These are phyloP conservation scores for Kernera saxatilis DNA, from an alignment of 345 rosid genomes.

Conservation along the genomic window DNA sequence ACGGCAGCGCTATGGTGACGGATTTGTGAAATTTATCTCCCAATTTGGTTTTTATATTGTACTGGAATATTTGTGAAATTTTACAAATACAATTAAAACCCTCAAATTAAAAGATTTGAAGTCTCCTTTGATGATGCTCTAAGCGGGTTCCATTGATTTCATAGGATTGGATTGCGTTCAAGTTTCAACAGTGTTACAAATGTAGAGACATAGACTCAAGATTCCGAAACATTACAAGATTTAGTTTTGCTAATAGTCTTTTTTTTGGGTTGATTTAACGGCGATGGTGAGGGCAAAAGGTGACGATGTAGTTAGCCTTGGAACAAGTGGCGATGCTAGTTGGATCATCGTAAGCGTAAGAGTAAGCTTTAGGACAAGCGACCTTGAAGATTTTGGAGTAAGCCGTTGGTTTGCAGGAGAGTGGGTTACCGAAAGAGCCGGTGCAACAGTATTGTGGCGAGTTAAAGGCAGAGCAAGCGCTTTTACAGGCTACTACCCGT, in stretches of 20 bases:
- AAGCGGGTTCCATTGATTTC: not conserved
- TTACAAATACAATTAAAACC: no score
- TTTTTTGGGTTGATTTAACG: not conserved
- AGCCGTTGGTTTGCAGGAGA: conserved; percentile 82
- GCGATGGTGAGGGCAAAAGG: conserved; percentile 73
- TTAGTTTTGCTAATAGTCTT: not conserved
- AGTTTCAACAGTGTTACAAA: not conserved
- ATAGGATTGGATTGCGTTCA: not conserved
- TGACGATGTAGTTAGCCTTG: conserved; percentile 63
- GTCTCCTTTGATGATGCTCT: no score
- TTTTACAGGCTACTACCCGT: conserved; percentile 79
- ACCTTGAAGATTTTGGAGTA: conserved; percentile 85
- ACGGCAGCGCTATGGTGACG: no score
- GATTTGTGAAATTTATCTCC: no score
- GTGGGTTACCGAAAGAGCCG: conserved; percentile 66
- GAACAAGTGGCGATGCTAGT: conserved; percentile 86
- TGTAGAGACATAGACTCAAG: not conserved
- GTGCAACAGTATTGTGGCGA: conserved; percentile 92
- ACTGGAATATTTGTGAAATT: no score
- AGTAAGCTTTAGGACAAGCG: conserved; percentile 91
- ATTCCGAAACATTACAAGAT: not conserved
- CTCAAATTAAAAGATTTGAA: no score
- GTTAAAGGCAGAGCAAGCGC: conserved; percentile 87
- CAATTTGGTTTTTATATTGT: no score
- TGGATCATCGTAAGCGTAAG: conserved; percentile 92